These are phyloP conservation scores for Mortierella polycephala DNA, from an alignment of 371 early-diverging fungal genomes.

Conservation along the genomic window DNA sequence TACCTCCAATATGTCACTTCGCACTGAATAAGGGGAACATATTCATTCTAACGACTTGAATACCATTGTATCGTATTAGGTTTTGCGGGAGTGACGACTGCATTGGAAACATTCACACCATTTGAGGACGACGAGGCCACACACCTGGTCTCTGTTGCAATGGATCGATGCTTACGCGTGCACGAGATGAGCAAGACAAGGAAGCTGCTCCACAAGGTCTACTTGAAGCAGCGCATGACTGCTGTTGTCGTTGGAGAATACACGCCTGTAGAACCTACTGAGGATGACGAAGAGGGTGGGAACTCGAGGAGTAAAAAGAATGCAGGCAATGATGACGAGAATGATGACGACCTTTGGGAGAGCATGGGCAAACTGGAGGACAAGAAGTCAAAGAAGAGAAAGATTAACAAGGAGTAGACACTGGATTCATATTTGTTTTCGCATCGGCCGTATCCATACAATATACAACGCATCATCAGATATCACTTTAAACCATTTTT, in stretches of 20 bases:
- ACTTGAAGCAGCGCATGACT: slow-evolving; percentile 85
- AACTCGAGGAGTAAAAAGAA: slow-evolving; percentile 7
- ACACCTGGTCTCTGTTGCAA: slow-evolving; percentile 71
- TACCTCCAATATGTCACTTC: background rate
- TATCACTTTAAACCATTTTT: too few species aligned
- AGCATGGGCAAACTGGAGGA: slow-evolving; percentile 60
- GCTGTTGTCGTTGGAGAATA: slow-evolving; percentile 74
- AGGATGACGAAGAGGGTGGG: slow-evolving; percentile 52
- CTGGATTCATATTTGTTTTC: too few species aligned
- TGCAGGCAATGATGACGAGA: slow-evolving; percentile 34
- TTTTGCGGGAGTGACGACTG: slow-evolving; percentile 79
- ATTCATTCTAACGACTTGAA: background rate
- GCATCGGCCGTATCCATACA: too few species aligned
- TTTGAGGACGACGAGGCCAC: slow-evolving; percentile 30
- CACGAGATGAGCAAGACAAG: slow-evolving; percentile 73
- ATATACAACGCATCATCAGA: too few species aligned
- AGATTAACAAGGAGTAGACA: slow-evolving; percentile 18
- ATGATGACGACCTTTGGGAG: slow-evolving; percentile 68
- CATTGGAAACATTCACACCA: slow-evolving; percentile 53
- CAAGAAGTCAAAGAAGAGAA: slow-evolving; percentile 50
- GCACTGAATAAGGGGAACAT: too few species aligned
- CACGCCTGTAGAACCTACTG: slow-evolving; percentile 48
- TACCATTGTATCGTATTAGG: slow-evolving; percentile 62
- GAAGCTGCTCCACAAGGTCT: slow-evolving; percentile 72
- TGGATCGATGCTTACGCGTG: slow-evolving; percentile 84